Conservation (phyloP, 805 yeast species). For the Suhomyces xylopsoci region DNA sequence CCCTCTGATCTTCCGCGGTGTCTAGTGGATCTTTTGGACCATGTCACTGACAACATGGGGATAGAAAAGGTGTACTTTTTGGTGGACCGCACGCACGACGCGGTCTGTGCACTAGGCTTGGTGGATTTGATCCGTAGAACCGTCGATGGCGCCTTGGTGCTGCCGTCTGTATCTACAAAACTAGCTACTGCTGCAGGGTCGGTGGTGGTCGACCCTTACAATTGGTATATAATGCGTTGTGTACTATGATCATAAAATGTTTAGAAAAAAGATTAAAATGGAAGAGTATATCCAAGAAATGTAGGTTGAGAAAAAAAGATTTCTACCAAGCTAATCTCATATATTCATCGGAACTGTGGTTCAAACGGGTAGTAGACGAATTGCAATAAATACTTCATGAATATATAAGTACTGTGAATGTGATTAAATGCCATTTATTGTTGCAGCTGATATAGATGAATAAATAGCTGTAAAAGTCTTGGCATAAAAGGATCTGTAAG, state of each 20-base stretch:
- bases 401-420: no score
- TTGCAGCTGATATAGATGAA: no score
- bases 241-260: neutral
- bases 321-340: no score
- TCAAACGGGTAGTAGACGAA: no score
- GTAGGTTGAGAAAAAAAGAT: no score
- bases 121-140: neutral
- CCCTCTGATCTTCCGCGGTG: neutral
- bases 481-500: no score
- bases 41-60: neutral
- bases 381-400: no score
- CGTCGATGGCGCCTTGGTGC: neutral
- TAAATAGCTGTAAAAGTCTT: no score
- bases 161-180: neutral
- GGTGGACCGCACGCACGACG: neutral
- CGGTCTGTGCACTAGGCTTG: neutral
- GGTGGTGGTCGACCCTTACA: neutral
- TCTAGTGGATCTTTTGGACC: neutral
- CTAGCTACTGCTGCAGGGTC: neutral
- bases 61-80: conserved; percentile 1
- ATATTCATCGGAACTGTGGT: no score
- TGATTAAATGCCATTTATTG: no score
- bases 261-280: no score
- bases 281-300: no score
- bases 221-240: conserved; percentile 2